Base-by-base conservation (phyloP, 495 filamentous ascomycete genomes). In the Aspergillus panamensis region DNA sequence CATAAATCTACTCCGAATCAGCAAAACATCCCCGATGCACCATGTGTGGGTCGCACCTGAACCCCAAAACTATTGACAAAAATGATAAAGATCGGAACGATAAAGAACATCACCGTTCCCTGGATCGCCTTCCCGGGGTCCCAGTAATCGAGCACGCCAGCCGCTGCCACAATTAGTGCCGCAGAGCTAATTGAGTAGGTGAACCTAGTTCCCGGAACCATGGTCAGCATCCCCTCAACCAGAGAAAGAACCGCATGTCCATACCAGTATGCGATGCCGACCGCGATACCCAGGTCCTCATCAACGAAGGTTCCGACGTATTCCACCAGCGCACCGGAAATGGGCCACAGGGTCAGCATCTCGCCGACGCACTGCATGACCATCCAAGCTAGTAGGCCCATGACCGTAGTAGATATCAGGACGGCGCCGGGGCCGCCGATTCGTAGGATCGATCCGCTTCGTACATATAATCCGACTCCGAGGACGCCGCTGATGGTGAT, bases 291-390 rank as follows among this genome's bases (percentile, higher is more conserved):
- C 42, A 82, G 60, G 9, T 78, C 77, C 10, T 62, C 61, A 49
- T 82, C 79, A 9, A 81, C 73, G 61, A 80, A 82, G 25, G 71
- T 65, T n/a, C 68, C 62, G 6, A 79, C 76, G 57, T 74, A 81
- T 33, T 76, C 70, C 6, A 72, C 68, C 13, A 82, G 42, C 1
- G 77, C 77, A 37, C 74, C 74, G 0, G 79, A 69, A 5, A 82
- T 71, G 0, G 79, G 80, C 70, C 76, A 77, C 25, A 78, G 66
- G n/a, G 70, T 71, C 3, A 77, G 67, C 69, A 83, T 72, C 58
- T 82, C 79, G 10, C 69, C 69, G 19, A 83, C 68, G 32, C 77
- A 76, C 51, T 76, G 71, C 74, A 79, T 81, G 0, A 82, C 75
- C 21, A 65, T 49, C 69, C 62, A 77, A 44, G 57, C 60, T 50